Percentiles rank a stretch among this genome's conserved stretches.
Conservation (phyloP, 2,329 filamentous ascomycete genomes). For the Penicillium sp. region DNA sequence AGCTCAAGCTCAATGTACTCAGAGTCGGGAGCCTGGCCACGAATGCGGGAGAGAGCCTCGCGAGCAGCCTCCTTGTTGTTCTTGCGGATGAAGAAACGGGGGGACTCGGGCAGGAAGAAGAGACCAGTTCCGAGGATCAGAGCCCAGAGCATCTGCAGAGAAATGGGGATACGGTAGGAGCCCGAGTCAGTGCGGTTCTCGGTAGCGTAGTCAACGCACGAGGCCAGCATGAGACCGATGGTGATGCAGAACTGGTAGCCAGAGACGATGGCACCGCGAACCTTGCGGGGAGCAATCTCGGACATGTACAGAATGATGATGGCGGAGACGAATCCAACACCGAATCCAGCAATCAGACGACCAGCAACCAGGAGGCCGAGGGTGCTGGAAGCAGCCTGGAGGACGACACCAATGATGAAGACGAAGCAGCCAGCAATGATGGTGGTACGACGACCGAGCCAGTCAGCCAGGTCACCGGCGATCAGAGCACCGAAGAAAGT, state of each 20-base stretch:
- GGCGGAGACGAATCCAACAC: slow-evolving; percentile 80
- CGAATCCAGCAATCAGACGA: slow-evolving; percentile 76
- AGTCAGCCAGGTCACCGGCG: slow-evolving; percentile 77
- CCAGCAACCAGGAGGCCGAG: slow-evolving; percentile 72
- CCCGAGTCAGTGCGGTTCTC: slow-evolving; percentile 66
- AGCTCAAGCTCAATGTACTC: slow-evolving; percentile 79
- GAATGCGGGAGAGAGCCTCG: slow-evolving; percentile 67
- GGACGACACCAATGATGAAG: slow-evolving; percentile 71
- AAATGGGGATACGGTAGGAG: slow-evolving; percentile 81
- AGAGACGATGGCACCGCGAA: slow-evolving; percentile 79
- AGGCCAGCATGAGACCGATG: slow-evolving; percentile 76
- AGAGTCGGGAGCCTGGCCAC: slow-evolving; percentile 74
- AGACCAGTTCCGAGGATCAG: slow-evolving; percentile 75
- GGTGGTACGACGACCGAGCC: slow-evolving; percentile 68
- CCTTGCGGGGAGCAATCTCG: slow-evolving; percentile 75
- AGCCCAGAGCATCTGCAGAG: slow-evolving; percentile 80
- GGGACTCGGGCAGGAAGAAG: slow-evolving; percentile 80
- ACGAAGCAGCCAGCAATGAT: slow-evolving; percentile 73
- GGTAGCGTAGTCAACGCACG: slow-evolving; percentile 75
- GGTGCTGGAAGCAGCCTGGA: slow-evolving; percentile 66
- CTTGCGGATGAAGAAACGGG: slow-evolving; percentile 83
- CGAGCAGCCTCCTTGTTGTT: slow-evolving; percentile 71
- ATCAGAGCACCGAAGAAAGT: slow-evolving; percentile 81
- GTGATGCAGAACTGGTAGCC: slow-evolving; percentile 86
- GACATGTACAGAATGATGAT: slow-evolving; percentile 88